Conservation (phyloP, 176 grass and related monocot genomes). For the Cenchrus purpureus region DNA sequence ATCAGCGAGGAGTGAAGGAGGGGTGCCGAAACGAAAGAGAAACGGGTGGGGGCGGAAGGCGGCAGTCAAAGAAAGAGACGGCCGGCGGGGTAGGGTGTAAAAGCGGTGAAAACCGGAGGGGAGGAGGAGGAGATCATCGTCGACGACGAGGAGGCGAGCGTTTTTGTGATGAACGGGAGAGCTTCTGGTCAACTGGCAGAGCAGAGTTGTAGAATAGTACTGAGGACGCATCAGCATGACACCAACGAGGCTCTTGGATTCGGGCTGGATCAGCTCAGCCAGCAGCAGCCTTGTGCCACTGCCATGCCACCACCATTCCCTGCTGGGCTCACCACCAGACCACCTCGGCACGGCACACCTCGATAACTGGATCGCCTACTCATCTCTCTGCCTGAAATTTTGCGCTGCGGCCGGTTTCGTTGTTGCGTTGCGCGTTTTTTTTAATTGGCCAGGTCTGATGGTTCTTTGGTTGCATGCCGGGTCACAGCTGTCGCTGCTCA, state of each 20-base stretch:
- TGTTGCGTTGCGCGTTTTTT: constrained; percentile 25
- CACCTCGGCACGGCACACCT: neutral
- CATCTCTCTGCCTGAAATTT: neutral
- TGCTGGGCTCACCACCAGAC: neutral
- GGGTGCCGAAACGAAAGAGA: neutral
- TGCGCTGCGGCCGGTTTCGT: neutral
- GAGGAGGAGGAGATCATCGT: neutral
- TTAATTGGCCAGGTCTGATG: neutral
- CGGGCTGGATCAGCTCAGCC: constrained; percentile 1
- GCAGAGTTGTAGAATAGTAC: constrained; percentile 46
- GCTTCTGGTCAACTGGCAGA: constrained; percentile 36
- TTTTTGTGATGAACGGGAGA: neutral
- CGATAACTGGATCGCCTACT: neutral
- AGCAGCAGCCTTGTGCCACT: neutral
- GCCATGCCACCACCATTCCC: constrained; percentile 31
- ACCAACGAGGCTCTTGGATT: constrained; percentile 7
- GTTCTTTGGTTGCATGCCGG: constrained; percentile 30
- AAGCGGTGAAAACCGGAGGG: constrained; percentile 19
- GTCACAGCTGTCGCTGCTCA: constrained; percentile 42
- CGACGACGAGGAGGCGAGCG: neutral
- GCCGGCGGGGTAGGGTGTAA: constrained; percentile 24
- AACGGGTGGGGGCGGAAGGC: constrained; percentile 13
- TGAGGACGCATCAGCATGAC: constrained; percentile 21
- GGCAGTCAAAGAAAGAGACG: constrained; percentile 43
- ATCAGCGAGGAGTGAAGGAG: constrained; percentile 22